Conservation (phyloP, 495 filamentous ascomycete genomes). For the Durotheca rogersii region DNA sequence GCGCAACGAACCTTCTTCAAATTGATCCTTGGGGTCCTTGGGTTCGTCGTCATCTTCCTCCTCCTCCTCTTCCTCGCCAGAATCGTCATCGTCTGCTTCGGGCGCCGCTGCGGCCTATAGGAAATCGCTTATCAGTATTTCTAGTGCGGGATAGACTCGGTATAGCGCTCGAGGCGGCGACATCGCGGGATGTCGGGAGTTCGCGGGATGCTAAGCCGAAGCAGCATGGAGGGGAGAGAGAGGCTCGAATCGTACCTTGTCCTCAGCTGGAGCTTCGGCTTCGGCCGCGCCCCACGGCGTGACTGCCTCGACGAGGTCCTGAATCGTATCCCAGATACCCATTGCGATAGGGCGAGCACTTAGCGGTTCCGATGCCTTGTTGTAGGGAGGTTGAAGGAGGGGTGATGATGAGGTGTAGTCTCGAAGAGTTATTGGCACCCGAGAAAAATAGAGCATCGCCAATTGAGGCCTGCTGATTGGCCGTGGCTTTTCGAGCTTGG, state of each 20-base stretch:
- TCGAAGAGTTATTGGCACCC: slow-evolving; percentile 25
- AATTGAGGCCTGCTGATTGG: slow-evolving; percentile 52
- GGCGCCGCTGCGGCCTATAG: slow-evolving; percentile 49
- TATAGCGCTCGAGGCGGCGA: slow-evolving; percentile 57
- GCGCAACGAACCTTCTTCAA: slow-evolving; percentile 73
- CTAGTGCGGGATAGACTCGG: not conserved
- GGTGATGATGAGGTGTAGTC: slow-evolving; percentile 36
- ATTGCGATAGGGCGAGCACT: slow-evolving; percentile 43
- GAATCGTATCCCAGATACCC: slow-evolving; percentile 58
- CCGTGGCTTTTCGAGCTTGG: slow-evolving; percentile 2
- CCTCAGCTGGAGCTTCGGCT: slow-evolving; percentile 54
- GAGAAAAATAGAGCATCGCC: slow-evolving; percentile 46
- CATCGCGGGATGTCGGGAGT: slow-evolving; percentile 56
- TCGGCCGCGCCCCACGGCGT: slow-evolving; percentile 56
- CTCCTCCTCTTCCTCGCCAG: slow-evolving; percentile 65
- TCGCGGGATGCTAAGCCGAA: slow-evolving; percentile 65
- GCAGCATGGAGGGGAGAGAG: slow-evolving; percentile 58
- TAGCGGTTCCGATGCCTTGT: slow-evolving; percentile 45
- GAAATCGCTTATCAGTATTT: slow-evolving; percentile 11
- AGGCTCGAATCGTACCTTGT: slow-evolving; percentile 34
- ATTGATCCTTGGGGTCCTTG: slow-evolving; percentile 80
- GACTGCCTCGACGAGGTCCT: slow-evolving; percentile 56
- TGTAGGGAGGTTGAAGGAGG: slow-evolving; percentile 33
- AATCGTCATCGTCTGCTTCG: slow-evolving; percentile 48
- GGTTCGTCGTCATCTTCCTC: slow-evolving; percentile 91